These are phyloP conservation scores for Phytophthora colocasiae DNA, from an alignment of 352 stramenopile species.

Conservation along the genomic window DNA sequence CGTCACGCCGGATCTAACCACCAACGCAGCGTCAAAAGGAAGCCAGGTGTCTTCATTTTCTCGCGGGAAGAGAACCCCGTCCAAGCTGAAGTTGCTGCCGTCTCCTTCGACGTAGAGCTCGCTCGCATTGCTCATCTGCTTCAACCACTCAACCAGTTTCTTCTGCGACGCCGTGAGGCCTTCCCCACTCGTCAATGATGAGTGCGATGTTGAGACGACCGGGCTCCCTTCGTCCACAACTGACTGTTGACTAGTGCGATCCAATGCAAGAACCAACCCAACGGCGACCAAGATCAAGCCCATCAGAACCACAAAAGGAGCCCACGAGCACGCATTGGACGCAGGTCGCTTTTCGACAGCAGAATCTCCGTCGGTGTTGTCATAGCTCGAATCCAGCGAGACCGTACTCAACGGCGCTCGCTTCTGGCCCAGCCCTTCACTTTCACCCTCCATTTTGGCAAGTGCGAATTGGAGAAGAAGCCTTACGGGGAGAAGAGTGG, in stretches of 20 bases:
- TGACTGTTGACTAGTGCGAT: conserved; percentile 12
- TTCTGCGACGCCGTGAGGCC: conserved; percentile 19
- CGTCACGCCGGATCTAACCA: conserved; percentile 13
- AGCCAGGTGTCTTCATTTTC: conserved; percentile 12
- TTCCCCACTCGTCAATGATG: conserved; percentile 17
- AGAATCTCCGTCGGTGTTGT: conserved; percentile 9
- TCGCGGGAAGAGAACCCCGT: conserved; percentile 29
- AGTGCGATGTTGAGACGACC: neutral
- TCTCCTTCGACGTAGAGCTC: conserved; percentile 27
- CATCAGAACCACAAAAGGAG: conserved; percentile 16
- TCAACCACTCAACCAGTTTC: conserved; percentile 30
- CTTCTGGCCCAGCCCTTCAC: conserved; percentile 13
- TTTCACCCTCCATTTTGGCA: conserved; percentile 31
- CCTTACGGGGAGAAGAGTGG: conserved; percentile 10
- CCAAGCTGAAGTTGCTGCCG: conserved; percentile 27
- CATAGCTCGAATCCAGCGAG: conserved; percentile 36
- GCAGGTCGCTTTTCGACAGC: conserved; percentile 2
- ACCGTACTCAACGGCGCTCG: conserved; percentile 30
- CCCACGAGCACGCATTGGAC: conserved; percentile 7
- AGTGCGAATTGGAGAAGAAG: conserved; percentile 17
- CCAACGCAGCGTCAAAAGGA: conserved; percentile 27
- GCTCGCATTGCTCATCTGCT: conserved; percentile 24
- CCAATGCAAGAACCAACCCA: conserved; percentile 28
- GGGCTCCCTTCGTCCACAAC: conserved; percentile 8
- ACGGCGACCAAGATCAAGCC: conserved; percentile 28